phyloP scores from a whole-genome alignment of 495 filamentous ascomycete species.

The Bacidia gigantensis region DNA sequence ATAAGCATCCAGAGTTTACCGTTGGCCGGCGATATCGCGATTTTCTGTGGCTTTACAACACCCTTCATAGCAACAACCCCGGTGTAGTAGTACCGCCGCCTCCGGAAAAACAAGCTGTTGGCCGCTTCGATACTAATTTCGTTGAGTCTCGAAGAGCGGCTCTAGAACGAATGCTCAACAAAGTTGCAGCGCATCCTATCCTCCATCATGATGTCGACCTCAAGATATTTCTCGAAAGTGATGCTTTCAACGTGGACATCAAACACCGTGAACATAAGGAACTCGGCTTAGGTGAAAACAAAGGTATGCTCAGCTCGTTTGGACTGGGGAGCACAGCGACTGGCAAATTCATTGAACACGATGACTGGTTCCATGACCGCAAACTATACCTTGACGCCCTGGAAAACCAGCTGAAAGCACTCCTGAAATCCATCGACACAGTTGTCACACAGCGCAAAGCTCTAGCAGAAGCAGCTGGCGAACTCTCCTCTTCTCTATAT shows the following conservation, averaged over 20 bases:
- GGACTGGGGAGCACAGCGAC: conserved; percentile 56
- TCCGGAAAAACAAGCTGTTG: conserved; percentile 94
- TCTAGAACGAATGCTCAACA: conserved; percentile 93
- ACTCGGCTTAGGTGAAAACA: conserved; percentile 72
- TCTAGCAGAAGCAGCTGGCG: conserved; percentile 80
- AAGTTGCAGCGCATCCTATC: conserved; percentile 76
- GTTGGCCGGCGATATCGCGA: conserved; percentile 90
- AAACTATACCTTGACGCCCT: conserved; percentile 86
- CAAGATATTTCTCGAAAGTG: conserved; percentile 93
- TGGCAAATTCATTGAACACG: conserved; percentile 89
- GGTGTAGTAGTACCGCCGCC: conserved; percentile 92
- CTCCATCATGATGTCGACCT: conserved; percentile 87
- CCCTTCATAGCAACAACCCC: conserved; percentile 83
- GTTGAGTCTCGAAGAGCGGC: conserved; percentile 84
- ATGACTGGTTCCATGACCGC: conserved; percentile 99
- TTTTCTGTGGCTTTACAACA: conserved; percentile 94
- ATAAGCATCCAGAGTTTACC: conserved; percentile 76
- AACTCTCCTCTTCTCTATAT: conserved; percentile 85
- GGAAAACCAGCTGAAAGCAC: conserved; percentile 85
- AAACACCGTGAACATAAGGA: conserved; percentile 96
- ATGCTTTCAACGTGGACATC: conserved; percentile 86
- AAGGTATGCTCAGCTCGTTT: conserved; percentile 79
- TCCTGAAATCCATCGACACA: conserved; percentile 83
- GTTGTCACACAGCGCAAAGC: conserved; percentile 86
- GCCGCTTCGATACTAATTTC: conserved; percentile 92